Evolutionary conservation across 805 yeast species (phyloP), one percentile per base, ranked within the genome.

Genomic region (Lipomyces orientalis): DNA sequence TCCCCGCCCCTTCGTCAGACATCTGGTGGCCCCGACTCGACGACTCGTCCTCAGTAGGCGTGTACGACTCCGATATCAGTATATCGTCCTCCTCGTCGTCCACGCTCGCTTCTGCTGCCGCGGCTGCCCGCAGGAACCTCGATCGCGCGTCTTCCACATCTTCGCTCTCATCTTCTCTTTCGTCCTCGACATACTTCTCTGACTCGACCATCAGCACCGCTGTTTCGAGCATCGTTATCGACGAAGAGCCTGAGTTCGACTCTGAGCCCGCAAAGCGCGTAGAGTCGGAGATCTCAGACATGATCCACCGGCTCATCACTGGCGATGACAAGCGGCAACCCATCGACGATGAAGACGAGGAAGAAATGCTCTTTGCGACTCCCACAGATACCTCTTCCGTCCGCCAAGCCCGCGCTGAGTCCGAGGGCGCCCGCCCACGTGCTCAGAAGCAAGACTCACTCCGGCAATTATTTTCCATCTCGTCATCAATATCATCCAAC

Each of bases 221-320:
- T 5, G 54, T 67, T 4, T 67, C 71, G 19, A 63, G 67, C 34
- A 64, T 67, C 14, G 60, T 62, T 8, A 58, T 61, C 34, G 71
- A 67, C 31, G 68, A 67, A 29, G 62, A 56, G 25, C 55, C 59
- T 8, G 54, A 64, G 34, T 52, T 31, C 34, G 55, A 25, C n/a
- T 12, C 34, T 31, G 55, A 14, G 55, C 14, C n/a, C 19, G 19
- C 35, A 46, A 67, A 61, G 39, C 63, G 60, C 34, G 64, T 56
- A 1, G 71, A 67, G 33, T 39, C 68, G 9, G 71, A 67, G 22
- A 67, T 67, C n/a, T 67, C 71, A 29, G 71, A 67, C 25, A 67
- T 67, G 71, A 67, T 67, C 57, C 71, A 67, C 62, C 60, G 68
- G n/a, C 66, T 67, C 12, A 67, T 67, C 35, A 61, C 71, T 49